Evolutionary conservation across 257 asterid species (phyloP).

Genomic region (Gynochthodes officinalis): DNA sequence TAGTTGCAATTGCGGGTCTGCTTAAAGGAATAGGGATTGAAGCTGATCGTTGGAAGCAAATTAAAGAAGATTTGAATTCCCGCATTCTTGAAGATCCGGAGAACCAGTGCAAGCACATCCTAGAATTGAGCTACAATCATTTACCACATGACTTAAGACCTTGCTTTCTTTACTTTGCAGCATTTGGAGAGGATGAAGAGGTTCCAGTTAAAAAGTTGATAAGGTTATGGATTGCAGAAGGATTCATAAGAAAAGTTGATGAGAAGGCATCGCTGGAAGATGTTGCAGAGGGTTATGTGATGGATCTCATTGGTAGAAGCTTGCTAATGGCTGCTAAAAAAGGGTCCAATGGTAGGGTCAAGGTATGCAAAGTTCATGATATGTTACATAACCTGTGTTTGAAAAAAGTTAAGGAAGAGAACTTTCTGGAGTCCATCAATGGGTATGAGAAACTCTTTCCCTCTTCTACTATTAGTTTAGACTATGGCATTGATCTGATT

Average conservation of each 20-base stretch:
- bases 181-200: slow-evolving; percentile 1
- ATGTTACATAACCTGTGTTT: background rate
- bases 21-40: background rate
- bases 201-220: slow-evolving; percentile 1
- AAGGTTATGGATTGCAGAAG: slow-evolving; percentile 17
- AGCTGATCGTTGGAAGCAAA: background rate
- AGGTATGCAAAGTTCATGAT: slow-evolving; percentile 6
- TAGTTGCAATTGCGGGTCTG: slow-evolving; percentile 18
- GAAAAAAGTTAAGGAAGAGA: background rate
- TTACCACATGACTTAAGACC: slow-evolving; percentile 15
- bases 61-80: background rate
- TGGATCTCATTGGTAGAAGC: slow-evolving; percentile 16
- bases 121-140: slow-evolving; percentile 16
- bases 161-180: slow-evolving; percentile 19
- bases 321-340: slow-evolving; percentile 6
- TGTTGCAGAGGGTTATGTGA: slow-evolving; percentile 12
- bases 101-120: background rate
- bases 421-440: background rate
- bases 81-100: background rate
- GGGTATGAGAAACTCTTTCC: background rate
- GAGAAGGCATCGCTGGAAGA: slow-evolving; percentile 1
- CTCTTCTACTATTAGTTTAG: background rate
- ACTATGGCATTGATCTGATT: background rate
- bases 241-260: background rate
- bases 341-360: background rate